Percentiles rank a stretch among this genome's conserved stretches.
Evolutionary conservation across 129 eudicot species (phyloP).

Genomic region (Artemisia tridentata): DNA sequence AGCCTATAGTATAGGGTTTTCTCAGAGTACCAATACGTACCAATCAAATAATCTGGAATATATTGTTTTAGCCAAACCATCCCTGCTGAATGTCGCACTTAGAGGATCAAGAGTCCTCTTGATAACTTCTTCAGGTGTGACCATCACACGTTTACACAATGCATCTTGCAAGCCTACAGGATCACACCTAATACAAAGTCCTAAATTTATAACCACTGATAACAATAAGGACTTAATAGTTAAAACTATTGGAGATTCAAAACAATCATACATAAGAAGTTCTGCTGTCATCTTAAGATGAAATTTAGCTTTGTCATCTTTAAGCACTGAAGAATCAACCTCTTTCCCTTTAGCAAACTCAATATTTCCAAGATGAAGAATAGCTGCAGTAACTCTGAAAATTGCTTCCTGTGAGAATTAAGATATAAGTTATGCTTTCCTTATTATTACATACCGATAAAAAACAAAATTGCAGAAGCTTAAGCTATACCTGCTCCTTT

Average conservation of each 20-base stretch:
- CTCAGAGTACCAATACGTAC: conserved; percentile 33
- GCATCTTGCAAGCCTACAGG: conserved; percentile 88
- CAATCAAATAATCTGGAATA: conserved; percentile 93
- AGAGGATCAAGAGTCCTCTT: conserved; percentile 94
- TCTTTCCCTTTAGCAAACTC: conserved; percentile 92
- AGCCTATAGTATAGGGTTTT: conserved; percentile 13
- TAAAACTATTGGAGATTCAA: conserved; percentile 15
- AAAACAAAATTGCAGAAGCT: not conserved
- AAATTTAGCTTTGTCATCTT: conserved; percentile 82
- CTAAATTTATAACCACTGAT: conserved; percentile 16
- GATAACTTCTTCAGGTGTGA: conserved; percentile 98
- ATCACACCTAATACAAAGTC: conserved; percentile 66
- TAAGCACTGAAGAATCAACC: conserved; percentile 78
- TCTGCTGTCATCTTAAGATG: conserved; percentile 89
- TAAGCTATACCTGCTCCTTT: conserved; percentile 69
- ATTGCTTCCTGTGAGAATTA: conserved; percentile 75
- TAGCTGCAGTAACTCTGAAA: conserved; percentile 93
- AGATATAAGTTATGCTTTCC: conserved; percentile 6
- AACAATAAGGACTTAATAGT: not conserved
- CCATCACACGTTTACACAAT: conserved; percentile 88
- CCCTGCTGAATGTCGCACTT: conserved; percentile 86
- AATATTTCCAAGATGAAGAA: conserved; percentile 95
- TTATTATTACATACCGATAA: not conserved
- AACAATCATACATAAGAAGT: conserved; percentile 72
- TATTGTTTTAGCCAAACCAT: conserved; percentile 93